These are phyloP conservation scores for Alternaria arbusti DNA, from an alignment of 2,329 filamentous ascomycete species.

Conservation along the genomic window DNA sequence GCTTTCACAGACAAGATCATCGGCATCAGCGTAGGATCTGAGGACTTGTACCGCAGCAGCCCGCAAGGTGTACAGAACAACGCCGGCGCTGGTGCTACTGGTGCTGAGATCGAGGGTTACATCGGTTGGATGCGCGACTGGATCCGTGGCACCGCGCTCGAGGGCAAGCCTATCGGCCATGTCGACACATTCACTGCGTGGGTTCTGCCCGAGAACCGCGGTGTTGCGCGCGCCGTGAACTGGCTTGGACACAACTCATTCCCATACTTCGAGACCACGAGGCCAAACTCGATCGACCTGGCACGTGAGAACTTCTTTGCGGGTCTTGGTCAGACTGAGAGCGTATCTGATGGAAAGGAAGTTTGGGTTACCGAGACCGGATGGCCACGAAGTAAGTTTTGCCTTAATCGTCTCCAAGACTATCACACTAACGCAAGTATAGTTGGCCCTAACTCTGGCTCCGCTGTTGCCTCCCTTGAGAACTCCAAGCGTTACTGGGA, in stretches of 20 bases:
- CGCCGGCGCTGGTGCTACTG: conserved; percentile 67
- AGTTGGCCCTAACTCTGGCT: conserved; percentile 29
- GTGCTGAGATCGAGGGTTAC: conserved; percentile 68
- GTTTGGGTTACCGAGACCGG: conserved; percentile 90
- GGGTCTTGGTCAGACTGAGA: conserved; percentile 66
- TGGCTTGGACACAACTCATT: conserved; percentile 86
- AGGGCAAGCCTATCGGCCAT: conserved; percentile 71
- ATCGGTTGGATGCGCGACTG: conserved; percentile 70
- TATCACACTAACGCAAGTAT: not conserved
- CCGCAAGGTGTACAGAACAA: conserved; percentile 67
- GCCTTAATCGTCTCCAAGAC: too few relatives aligned
- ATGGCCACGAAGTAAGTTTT: conserved; percentile 62
- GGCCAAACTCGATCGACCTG: conserved; percentile 61
- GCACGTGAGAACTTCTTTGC: conserved; percentile 70
- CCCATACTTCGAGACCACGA: conserved; percentile 79
- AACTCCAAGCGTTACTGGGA: conserved; percentile 38
- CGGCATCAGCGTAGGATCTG: conserved; percentile 83
- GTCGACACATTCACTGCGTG: conserved; percentile 82
- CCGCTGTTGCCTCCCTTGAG: conserved; percentile 31
- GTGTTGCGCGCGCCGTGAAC: conserved; percentile 72
- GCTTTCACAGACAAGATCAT: conserved; percentile 70
- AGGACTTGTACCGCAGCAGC: conserved; percentile 70
- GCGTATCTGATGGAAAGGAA: conserved; percentile 67
- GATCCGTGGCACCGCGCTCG: conserved; percentile 67
- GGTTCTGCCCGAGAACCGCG: conserved; percentile 73